These are phyloP conservation scores for Lachancea thermotolerans DNA, from an alignment of 805 yeast species.

Conservation along the genomic window DNA sequence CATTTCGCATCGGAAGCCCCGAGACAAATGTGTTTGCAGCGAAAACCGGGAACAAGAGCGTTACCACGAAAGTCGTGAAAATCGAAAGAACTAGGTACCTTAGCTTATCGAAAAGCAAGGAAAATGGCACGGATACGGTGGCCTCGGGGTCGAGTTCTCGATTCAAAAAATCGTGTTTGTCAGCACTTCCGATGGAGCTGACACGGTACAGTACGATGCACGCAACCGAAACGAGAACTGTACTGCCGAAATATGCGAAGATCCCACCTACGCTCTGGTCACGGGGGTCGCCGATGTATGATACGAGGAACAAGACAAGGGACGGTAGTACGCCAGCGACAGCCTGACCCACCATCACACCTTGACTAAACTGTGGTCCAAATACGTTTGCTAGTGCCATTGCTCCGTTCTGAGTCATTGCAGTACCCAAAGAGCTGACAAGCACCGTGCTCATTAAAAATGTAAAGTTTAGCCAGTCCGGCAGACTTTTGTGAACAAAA, in stretches of 20 bases:
- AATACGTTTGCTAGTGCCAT: slow-evolving; percentile 78
- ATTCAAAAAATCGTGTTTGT: slow-evolving; percentile 7
- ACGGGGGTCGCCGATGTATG: slow-evolving; percentile 43
- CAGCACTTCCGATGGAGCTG: slow-evolving; percentile 18
- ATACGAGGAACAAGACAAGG: slow-evolving; percentile 40
- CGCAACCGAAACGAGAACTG: slow-evolving; percentile 22
- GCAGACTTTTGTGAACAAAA: slow-evolving; percentile 12
- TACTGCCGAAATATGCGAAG: slow-evolving; percentile 34
- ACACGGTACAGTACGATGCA: slow-evolving; percentile 21
- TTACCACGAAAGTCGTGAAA: slow-evolving; percentile 63
- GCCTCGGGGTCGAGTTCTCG: slow-evolving; percentile 14
- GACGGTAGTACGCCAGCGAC: slow-evolving; percentile 91
- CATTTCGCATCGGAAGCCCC: slow-evolving; percentile 23
- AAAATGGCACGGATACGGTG: slow-evolving; percentile 49
- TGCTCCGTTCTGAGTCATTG: slow-evolving; percentile 82
- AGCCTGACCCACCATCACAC: slow-evolving; percentile 91
- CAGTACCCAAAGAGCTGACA: slow-evolving; percentile 65
- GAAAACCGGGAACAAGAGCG: slow-evolving; percentile 81
- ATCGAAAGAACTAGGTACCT: slow-evolving; percentile 61
- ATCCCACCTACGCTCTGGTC: slow-evolving; percentile 23
- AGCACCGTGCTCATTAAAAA: slow-evolving; percentile 57
- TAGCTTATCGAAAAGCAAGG: slow-evolving; percentile 53
- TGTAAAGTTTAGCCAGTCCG: slow-evolving; percentile 32
- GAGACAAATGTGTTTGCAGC: slow-evolving; percentile 61
- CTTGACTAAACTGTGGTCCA: slow-evolving; percentile 77